Conservation (phyloP, 441 rosid genomes). For the Eutrema salsugineum region DNA sequence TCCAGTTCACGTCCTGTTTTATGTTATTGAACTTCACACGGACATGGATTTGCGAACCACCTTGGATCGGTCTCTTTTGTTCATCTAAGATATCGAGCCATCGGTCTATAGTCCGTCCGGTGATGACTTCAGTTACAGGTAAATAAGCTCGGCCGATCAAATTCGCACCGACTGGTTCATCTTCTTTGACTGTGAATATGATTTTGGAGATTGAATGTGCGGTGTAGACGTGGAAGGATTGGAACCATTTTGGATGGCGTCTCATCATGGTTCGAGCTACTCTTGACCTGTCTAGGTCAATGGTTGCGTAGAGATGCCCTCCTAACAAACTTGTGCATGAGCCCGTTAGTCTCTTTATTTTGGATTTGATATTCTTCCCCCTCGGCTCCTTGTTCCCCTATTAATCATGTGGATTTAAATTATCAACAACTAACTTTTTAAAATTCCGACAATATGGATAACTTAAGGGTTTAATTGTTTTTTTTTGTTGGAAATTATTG, state of each 20-base stretch:
- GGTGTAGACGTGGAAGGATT: slow-evolving; percentile 41
- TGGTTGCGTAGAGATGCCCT: slow-evolving; percentile 45
- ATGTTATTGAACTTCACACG: slow-evolving; percentile 33
- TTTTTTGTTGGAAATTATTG: too few species aligned
- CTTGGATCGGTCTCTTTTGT: slow-evolving; percentile 29
- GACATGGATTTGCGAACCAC: slow-evolving; percentile 38
- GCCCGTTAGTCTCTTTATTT: slow-evolving; percentile 40
- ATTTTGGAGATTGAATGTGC: slow-evolving; percentile 47
- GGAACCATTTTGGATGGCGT: slow-evolving; percentile 37
- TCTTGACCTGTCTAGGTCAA: slow-evolving; percentile 56
- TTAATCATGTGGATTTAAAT: background rate
- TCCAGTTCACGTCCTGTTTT: slow-evolving; percentile 38
- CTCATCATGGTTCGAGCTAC: slow-evolving; percentile 47
- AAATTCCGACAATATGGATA: background rate
- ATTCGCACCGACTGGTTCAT: slow-evolving; percentile 41
- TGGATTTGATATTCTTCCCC: slow-evolving; percentile 36
- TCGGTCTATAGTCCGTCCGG: slow-evolving; percentile 28
- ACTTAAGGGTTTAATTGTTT: background rate
- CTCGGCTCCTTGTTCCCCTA: slow-evolving; percentile 28
- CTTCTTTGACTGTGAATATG: slow-evolving; percentile 44
- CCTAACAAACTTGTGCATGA: slow-evolving; percentile 39
- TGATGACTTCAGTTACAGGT: slow-evolving; percentile 36
- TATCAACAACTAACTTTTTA: too few species aligned
- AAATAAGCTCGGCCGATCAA: slow-evolving; percentile 56
- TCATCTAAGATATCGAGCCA: slow-evolving; percentile 41